Evolutionary conservation across 352 stramenopile species (phyloP).

Genomic region (Phytophthora pinifolia): DNA sequence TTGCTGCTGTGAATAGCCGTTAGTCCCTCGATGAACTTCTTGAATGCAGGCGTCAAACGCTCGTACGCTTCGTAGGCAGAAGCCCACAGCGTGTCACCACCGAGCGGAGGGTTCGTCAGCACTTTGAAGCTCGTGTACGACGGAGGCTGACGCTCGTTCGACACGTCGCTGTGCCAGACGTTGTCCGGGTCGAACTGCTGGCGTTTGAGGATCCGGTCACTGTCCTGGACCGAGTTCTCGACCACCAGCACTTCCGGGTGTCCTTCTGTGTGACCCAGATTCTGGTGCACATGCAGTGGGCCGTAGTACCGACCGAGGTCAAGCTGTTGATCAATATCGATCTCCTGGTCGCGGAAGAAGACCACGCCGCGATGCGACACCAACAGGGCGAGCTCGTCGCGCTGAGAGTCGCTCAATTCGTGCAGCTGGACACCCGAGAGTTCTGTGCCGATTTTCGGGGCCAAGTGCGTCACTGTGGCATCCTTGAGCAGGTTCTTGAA

Average conservation of each 20-base stretch:
- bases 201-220: constrained; percentile 17
- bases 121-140: constrained; percentile 28
- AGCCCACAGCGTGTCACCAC: constrained; percentile 45
- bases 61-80: constrained; percentile 51
- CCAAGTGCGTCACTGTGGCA: constrained; percentile 18
- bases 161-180: constrained; percentile 44
- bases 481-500: constrained; percentile 23
- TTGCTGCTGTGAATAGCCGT: constrained; percentile 51
- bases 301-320: constrained; percentile 17
- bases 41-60: constrained; percentile 27
- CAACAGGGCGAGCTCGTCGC: constrained; percentile 13
- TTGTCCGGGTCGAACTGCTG: constrained; percentile 31
- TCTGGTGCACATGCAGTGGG: constrained; percentile 20
- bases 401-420: constrained; percentile 10
- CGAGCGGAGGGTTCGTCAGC: constrained; percentile 32
- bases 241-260: constrained; percentile 21
- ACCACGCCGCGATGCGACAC: constrained; percentile 15
- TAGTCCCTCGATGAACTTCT: constrained; percentile 40
- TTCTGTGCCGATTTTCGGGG: constrained; percentile 20
- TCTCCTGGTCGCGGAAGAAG: constrained; percentile 23
- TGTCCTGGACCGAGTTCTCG: constrained; percentile 14
- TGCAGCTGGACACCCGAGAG: constrained; percentile 16
- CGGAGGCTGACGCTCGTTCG: constrained; percentile 38
- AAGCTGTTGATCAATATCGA: constrained; percentile 15
- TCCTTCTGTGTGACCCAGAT: constrained; percentile 18